phyloP scores from a whole-genome alignment of 2,329 filamentous ascomycete genomes.

The Hymenoscyphus infarciens region DNA sequence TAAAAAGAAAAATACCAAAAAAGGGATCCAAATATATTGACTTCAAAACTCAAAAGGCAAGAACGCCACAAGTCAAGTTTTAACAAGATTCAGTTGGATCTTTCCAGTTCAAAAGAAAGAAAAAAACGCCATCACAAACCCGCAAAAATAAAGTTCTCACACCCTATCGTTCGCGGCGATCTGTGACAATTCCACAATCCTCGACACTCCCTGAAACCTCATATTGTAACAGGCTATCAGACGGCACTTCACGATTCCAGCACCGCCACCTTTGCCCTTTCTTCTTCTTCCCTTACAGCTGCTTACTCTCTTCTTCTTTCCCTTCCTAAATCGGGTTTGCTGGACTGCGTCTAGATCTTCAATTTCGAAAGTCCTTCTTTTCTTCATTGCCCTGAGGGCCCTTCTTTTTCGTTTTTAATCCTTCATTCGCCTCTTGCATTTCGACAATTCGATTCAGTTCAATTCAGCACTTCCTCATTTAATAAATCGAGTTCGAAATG shows the following conservation, averaged over 20 bases:
- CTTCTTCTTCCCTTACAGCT: neutral
- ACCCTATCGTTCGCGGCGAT: neutral
- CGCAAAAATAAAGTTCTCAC: neutral
- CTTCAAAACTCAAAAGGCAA: neutral
- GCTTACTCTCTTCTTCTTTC: neutral
- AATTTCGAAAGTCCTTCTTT: neutral
- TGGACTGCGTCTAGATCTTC: neutral
- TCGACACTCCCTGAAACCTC: neutral
- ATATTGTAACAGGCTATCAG: neutral
- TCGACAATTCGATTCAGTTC: neutral
- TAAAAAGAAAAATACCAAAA: neutral
- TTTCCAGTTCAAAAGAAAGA: neutral
- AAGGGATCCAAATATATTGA: neutral
- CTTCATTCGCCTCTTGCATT: neutral
- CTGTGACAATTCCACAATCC: neutral
- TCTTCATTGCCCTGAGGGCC: neutral
- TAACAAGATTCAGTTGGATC: neutral
- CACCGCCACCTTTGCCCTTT: conserved; percentile 5
- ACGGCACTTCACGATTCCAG: conserved; percentile 2
- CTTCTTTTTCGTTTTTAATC: neutral
- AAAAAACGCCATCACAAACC: neutral
- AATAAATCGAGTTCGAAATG: conserved; percentile 2
- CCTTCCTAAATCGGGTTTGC: neutral
- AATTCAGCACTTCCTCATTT: neutral
- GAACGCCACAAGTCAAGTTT: neutral